Evolutionary conservation across 345 rosid species (phyloP).

Genomic region (Brassica rapa): DNA sequence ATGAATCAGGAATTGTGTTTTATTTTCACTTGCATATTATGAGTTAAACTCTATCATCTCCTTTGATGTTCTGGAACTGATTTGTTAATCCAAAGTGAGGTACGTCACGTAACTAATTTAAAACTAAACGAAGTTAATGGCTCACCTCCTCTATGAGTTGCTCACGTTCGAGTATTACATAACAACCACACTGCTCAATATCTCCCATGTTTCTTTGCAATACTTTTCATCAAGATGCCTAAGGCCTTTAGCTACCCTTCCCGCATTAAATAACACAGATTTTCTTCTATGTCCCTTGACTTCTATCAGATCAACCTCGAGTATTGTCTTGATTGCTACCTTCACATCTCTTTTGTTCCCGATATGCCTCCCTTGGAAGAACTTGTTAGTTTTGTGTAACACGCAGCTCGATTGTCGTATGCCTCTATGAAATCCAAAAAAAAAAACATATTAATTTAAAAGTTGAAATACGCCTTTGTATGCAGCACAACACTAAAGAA

Average conservation of each 20-base stretch:
- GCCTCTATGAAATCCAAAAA: neutral
- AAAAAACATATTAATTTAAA: neutral
- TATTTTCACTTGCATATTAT: conserved; percentile 45
- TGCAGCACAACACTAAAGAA: neutral
- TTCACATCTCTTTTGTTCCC: neutral
- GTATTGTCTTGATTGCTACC: conserved; percentile 33
- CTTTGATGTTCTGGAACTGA: conserved; percentile 57
- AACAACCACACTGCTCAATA: conserved; percentile 60
- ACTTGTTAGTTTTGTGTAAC: conserved; percentile 36
- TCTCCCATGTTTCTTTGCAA: conserved; percentile 47
- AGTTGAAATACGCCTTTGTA: neutral
- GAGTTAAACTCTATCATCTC: conserved; percentile 54
- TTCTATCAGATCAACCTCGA: conserved; percentile 32
- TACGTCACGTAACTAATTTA: conserved; percentile 44
- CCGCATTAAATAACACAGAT: conserved; percentile 58
- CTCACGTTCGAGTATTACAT: conserved; percentile 53
- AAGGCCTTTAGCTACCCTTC: conserved; percentile 59
- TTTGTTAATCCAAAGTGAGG: conserved; percentile 63
- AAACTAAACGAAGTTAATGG: conserved; percentile 64
- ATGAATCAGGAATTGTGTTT: neutral
- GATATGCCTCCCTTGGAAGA: conserved; percentile 41
- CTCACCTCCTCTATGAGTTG: conserved; percentile 64
- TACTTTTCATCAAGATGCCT: conserved; percentile 1
- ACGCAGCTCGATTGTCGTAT: neutral
- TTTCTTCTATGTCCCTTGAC: conserved; percentile 68